phyloP scores from a whole-genome alignment of 176 grass and related monocot species.

The Triticum timopheevii region DNA sequence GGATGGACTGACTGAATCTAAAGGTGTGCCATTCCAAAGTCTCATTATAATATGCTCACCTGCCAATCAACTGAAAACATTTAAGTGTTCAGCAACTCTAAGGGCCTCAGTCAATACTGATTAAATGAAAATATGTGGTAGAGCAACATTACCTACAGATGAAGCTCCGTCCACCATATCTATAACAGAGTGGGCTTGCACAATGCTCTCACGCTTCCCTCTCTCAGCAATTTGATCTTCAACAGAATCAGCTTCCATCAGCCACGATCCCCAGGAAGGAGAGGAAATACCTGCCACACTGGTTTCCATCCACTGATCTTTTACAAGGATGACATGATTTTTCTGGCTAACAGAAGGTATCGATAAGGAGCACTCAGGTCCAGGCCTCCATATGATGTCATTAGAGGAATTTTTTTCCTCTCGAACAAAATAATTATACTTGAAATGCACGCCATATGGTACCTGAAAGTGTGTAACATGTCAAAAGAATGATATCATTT shows the following conservation, averaged over 20 bases:
- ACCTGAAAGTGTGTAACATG: slow-evolving; percentile 57
- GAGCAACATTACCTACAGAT: slow-evolving; percentile 61
- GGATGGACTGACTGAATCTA: slow-evolving; percentile 32
- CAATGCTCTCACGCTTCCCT: slow-evolving; percentile 23
- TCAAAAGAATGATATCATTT: background rate
- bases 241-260: slow-evolving; percentile 50
- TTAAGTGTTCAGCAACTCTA: slow-evolving; percentile 82
- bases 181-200: slow-evolving; percentile 30
- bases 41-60: slow-evolving; percentile 67
- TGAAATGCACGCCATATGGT: slow-evolving; percentile 86
- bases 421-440: slow-evolving; percentile 95
- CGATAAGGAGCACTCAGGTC: slow-evolving; percentile 76
- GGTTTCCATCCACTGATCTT: slow-evolving; percentile 79
- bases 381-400: slow-evolving; percentile 74
- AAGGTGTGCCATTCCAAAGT: slow-evolving; percentile 59
- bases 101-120: slow-evolving; percentile 30
- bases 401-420: slow-evolving; percentile 45
- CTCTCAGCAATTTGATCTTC: slow-evolving; percentile 27
- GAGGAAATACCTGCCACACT: slow-evolving; percentile 39
- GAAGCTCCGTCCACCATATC: slow-evolving; percentile 19
- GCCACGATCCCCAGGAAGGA: slow-evolving; percentile 88
- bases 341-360: slow-evolving; percentile 62
- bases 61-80: slow-evolving; percentile 91
- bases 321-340: slow-evolving; percentile 65
- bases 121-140: slow-evolving; percentile 19